These are phyloP conservation scores for Carpinus viminea DNA, from an alignment of 306 rosid species.

Conservation along the genomic window DNA sequence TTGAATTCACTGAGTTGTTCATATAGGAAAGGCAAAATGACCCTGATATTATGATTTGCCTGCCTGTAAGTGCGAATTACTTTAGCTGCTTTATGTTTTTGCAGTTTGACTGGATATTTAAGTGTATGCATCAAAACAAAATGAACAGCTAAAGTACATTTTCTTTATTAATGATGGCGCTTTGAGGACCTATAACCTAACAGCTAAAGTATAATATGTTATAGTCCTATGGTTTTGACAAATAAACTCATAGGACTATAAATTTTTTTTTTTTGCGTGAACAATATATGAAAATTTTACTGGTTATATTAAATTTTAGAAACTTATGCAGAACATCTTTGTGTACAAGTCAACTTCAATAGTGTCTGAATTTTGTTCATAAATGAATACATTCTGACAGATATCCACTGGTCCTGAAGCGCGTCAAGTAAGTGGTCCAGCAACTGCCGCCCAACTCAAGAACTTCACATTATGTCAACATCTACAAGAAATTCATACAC, in stretches of 20 bases:
- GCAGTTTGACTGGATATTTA: too few relatives aligned
- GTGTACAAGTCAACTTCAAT: slow-evolving; percentile 3
- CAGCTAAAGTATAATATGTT: too few relatives aligned
- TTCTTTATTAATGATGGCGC: too few relatives aligned
- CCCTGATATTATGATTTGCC: neutral
- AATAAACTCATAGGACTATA: neutral
- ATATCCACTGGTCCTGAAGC: slow-evolving; percentile 98
- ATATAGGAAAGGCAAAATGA: neutral
- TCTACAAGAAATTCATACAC: slow-evolving; percentile 84
- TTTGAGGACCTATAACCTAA: too few relatives aligned
- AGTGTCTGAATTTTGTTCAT: slow-evolving; percentile 20
- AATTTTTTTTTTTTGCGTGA: neutral
- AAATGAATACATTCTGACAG: slow-evolving; percentile 45
- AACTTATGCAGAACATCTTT: slow-evolving; percentile 15
- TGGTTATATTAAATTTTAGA: neutral
- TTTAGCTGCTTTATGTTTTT: neutral
- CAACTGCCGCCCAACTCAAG: slow-evolving; percentile 89
- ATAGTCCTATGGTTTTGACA: neutral
- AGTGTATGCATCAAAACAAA: too few relatives aligned
- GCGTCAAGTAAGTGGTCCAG: slow-evolving; percentile 89
- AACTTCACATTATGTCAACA: slow-evolving; percentile 87
- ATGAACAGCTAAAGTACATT: too few relatives aligned
- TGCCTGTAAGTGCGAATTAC: neutral
- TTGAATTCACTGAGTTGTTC: neutral
- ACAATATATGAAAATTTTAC: neutral